Base-by-base conservation (phyloP, 1,284 basidiomycete species). In the Malassezia globosa region DNA sequence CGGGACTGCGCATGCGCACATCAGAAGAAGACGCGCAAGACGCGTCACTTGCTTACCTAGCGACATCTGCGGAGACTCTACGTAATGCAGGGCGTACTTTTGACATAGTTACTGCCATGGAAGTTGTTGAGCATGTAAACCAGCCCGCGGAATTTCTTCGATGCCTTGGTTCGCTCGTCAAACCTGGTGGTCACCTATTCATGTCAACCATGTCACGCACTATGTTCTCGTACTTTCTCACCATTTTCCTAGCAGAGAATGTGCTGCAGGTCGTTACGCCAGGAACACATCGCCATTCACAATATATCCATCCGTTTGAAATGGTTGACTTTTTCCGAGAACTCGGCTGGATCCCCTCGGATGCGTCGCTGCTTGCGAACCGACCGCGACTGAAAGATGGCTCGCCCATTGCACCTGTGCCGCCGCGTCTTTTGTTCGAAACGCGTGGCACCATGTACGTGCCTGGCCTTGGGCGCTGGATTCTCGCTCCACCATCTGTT, bases 51-150 rank as follows among this genome's bases (percentile, higher is more conserved):
- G 71, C 72, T 18, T 97, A 96, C 72, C 72, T 80, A n/a, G 81
- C 87, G 63, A 78, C 80, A 0, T 78, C 85, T 0, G 88, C 85
- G 0, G 92, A 96, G 69, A 77, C 78, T 0, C 77, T 80, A 5
- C 40, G 36, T 14, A 41, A 42, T 21, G 45, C 48, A 4, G 79
- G 81, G 7, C 70, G 58, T 6, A 73, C 77, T 37, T 97, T 84
- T 68, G 92, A 97, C 71, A 77, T 92, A 6, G 89, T 99, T 13
- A 94, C 88, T 70, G 85, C 88, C 8, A 89, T 97, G 88, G 94
- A 99, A 71, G 90, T 99, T 14, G 70, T 99, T 36, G 94, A 99
- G 75, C 94, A 99, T 67, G 94, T 99, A 51, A 84, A 94, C 66
- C 82, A 89, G 60, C 92, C 94, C 0, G 77, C 80, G 10, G 78